These are phyloP conservation scores for Orychophragmus violaceus DNA, from an alignment of 345 rosid species.

Conservation along the genomic window DNA sequence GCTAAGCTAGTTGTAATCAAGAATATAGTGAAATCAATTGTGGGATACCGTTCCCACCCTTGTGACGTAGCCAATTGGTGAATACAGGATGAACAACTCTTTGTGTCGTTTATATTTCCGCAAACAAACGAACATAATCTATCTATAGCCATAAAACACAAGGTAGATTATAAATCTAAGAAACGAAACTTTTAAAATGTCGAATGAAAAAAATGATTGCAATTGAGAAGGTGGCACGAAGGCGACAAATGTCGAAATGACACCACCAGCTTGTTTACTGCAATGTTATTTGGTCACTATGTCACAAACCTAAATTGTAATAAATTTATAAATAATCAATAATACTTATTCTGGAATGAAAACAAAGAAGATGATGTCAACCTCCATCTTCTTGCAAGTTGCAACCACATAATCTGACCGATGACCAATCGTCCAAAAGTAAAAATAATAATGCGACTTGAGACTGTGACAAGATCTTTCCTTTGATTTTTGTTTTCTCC, in stretches of 20 bases:
- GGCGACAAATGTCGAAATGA: not conserved
- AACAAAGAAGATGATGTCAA: not conserved
- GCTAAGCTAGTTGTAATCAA: too few species aligned
- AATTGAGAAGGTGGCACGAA: not conserved
- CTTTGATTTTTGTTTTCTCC: not conserved
- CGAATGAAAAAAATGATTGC: not conserved
- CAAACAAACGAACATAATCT: too few species aligned
- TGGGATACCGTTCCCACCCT: too few species aligned
- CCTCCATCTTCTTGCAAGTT: conserved; percentile 24
- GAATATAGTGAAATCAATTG: too few species aligned
- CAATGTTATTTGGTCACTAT: not conserved
- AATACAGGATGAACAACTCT: too few species aligned
- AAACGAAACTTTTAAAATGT: too few species aligned
- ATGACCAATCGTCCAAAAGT: conserved; percentile 9
- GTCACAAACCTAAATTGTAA: not conserved
- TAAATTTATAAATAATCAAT: not conserved
- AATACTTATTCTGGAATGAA: not conserved
- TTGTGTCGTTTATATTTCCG: too few species aligned
- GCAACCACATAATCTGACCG: conserved; percentile 19
- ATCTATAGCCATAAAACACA: too few species aligned
- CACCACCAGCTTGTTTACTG: not conserved
- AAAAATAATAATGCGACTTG: conserved; percentile 16
- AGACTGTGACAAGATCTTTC: conserved; percentile 18
- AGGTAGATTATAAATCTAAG: too few species aligned
- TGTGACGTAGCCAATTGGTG: too few species aligned